These are phyloP conservation scores for Phanerodontia chrysosporium DNA, from an alignment of 768 basidiomycete species.

Conservation along the genomic window DNA sequence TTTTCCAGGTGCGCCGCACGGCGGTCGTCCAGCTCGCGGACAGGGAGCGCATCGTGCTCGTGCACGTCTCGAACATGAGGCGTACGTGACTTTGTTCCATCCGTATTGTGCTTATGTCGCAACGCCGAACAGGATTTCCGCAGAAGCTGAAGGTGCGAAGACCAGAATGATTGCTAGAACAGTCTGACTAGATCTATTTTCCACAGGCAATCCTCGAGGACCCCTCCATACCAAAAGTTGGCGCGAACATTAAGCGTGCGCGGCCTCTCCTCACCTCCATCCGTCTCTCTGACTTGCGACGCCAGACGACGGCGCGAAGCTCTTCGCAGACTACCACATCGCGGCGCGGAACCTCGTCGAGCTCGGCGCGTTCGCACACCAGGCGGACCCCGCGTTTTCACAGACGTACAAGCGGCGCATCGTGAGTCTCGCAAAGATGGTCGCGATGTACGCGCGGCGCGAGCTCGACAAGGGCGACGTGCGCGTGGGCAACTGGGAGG, in stretches of 20 bases:
- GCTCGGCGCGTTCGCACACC: constrained; percentile 38
- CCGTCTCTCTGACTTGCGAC: neutral
- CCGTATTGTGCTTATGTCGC: neutral
- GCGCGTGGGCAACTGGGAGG: constrained; percentile 47
- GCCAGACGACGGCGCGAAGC: constrained; percentile 45
- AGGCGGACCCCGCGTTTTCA: constrained; percentile 34
- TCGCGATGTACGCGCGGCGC: constrained; percentile 33
- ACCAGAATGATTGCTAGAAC: neutral
- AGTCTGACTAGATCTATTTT: neutral
- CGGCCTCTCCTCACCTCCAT: too few relatives aligned
- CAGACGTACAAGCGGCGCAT: constrained; percentile 32
- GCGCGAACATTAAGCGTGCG: constrained; percentile 46
- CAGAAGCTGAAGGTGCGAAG: constrained; percentile 35
- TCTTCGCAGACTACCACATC: constrained; percentile 43
- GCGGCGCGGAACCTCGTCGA: constrained; percentile 40
- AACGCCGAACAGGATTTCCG: constrained; percentile 36
- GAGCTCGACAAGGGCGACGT: constrained; percentile 40
- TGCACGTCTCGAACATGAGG: constrained; percentile 47
- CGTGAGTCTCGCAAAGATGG: constrained; percentile 41
- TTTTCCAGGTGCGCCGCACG: constrained; percentile 18
- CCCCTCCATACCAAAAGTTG: constrained; percentile 36
- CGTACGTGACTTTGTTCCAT: constrained; percentile 24
- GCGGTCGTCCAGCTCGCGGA: constrained; percentile 47
- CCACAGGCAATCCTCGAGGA: constrained; percentile 43
- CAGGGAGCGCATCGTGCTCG: constrained; percentile 36